Evolutionary conservation across 495 filamentous ascomycete genomes (phyloP).

Genomic region (Tirmania nivea): DNA sequence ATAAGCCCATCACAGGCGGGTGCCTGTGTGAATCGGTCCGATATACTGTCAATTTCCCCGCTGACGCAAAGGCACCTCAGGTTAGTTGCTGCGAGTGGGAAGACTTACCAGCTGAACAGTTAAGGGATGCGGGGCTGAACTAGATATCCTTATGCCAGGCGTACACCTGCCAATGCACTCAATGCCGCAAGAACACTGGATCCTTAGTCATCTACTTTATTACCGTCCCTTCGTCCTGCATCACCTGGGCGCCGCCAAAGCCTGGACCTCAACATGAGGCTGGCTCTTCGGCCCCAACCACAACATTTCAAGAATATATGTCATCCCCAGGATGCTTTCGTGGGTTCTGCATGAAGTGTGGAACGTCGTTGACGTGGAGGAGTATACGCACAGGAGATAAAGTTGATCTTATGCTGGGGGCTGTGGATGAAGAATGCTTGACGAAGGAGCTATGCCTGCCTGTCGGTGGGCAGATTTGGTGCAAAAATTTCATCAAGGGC

Average conservation of each 20-base stretch:
- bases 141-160: background rate
- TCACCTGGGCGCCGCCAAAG: conserved; percentile 12
- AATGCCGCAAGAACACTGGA: conserved; percentile 25
- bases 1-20: conserved; percentile 20
- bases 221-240: conserved; percentile 9
- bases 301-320: conserved; percentile 2
- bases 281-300: too few species aligned
- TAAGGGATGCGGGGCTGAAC: too few species aligned
- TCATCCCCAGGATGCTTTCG: background rate
- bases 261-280: too few species aligned
- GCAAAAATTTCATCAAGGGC: conserved; percentile 1
- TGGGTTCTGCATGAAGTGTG: conserved; percentile 4
- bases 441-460: background rate
- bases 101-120: too few species aligned
- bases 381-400: background rate
- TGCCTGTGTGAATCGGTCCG: conserved; percentile 24
- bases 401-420: background rate
- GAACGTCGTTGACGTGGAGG: conserved; percentile 3
- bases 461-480: background rate
- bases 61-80: conserved; percentile 10
- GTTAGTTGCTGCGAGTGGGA: too few species aligned
- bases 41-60: conserved; percentile 21
- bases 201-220: conserved; percentile 19
- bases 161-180: conserved; percentile 26
- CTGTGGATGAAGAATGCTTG: background rate